A percentile compares a stretch with the other conserved stretches of the same genome.
Evolutionary conservation across 2,329 filamentous ascomycete genomes (phyloP).

Genomic region (Pestalotiopsis fici): DNA sequence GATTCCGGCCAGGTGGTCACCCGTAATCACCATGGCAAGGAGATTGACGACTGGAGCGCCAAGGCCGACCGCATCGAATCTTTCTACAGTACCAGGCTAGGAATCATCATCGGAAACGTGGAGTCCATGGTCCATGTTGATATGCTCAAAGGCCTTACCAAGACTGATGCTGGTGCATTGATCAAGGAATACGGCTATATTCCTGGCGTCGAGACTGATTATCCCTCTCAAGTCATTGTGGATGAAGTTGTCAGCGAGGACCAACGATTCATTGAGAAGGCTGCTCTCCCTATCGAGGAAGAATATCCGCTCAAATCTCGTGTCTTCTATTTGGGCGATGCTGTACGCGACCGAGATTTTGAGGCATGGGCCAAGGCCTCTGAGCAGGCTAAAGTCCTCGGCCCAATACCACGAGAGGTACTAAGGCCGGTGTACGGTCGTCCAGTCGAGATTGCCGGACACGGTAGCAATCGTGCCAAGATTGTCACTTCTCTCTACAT

Average conservation of each 20-base stretch:
- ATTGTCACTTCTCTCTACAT: conserved; percentile 1
- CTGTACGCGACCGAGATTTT: conserved; percentile 69
- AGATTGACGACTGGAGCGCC: conserved; percentile 81
- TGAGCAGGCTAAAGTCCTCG: neutral
- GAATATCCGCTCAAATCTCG: conserved; percentile 84
- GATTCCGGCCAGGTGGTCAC: conserved; percentile 63
- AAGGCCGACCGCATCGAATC: conserved; percentile 83
- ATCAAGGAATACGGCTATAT: conserved; percentile 92
- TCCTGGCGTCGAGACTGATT: conserved; percentile 82
- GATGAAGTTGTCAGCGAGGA: conserved; percentile 90
- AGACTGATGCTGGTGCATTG: conserved; percentile 87
- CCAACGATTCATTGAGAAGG: conserved; percentile 87
- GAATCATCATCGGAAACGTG: conserved; percentile 81
- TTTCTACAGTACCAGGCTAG: conserved; percentile 87
- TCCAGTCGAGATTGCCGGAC: conserved; percentile 6
- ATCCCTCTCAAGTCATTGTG: conserved; percentile 88
- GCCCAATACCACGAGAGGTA: neutral
- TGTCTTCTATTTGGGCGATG: conserved; percentile 89
- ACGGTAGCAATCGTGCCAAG: conserved; percentile 61
- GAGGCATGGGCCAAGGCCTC: conserved; percentile 50
- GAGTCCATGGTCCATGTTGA: conserved; percentile 91
- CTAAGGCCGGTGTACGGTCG: conserved; percentile 4
- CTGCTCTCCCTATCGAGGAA: conserved; percentile 83
- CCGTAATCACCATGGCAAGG: conserved; percentile 70
- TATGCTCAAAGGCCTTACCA: conserved; percentile 87